Evolutionary conservation across 805 yeast genomes (phyloP).

Genomic region (Brettanomyces bruxellensis): DNA sequence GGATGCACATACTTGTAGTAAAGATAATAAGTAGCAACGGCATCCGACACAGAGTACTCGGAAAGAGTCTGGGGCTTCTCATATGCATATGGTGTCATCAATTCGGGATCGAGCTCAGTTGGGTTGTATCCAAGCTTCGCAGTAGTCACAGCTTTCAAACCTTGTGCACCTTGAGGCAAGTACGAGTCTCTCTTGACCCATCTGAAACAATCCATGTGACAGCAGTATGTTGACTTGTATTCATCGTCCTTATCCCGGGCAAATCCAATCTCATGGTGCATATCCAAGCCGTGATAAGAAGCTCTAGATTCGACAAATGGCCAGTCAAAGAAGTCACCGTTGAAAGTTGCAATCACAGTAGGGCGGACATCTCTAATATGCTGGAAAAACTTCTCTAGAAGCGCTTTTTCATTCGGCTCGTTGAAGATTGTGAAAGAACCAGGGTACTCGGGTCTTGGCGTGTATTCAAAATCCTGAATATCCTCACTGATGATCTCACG

Average conservation of each 20-base stretch:
- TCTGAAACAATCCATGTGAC: conserved; percentile 93
- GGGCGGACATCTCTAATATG: conserved; percentile 85
- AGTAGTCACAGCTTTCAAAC: conserved; percentile 94
- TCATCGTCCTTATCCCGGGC: conserved; percentile 84
- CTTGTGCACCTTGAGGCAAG: conserved; percentile 97
- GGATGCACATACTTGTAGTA: conserved; percentile 97
- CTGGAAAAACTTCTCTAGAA: conserved; percentile 72
- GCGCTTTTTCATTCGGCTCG: conserved; percentile 73
- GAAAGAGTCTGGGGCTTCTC: conserved; percentile 88
- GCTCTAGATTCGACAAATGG: conserved; percentile 93
- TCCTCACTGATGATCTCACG: conserved; percentile 91
- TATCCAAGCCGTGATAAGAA: conserved; percentile 69
- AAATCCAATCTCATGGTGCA: conserved; percentile 92
- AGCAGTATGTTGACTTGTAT: conserved; percentile 85
- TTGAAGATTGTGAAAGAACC: conserved; percentile 87
- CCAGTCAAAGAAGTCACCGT: conserved; percentile 99
- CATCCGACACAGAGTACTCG: conserved; percentile 98
- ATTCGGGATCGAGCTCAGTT: conserved; percentile 91
- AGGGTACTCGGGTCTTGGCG: conserved; percentile 93
- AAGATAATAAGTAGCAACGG: conserved; percentile 94
- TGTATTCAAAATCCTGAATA: conserved; percentile 93
- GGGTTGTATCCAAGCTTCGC: conserved; percentile 95
- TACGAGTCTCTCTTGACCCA: conserved; percentile 99
- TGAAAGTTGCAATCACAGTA: conserved; percentile 95
- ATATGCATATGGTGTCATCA: conserved; percentile 96